Percentiles rank a stretch among this genome's conserved stretches.
Conservation (phyloP, 805 yeast genomes). For the Ogataea thermomethanolica region DNA sequence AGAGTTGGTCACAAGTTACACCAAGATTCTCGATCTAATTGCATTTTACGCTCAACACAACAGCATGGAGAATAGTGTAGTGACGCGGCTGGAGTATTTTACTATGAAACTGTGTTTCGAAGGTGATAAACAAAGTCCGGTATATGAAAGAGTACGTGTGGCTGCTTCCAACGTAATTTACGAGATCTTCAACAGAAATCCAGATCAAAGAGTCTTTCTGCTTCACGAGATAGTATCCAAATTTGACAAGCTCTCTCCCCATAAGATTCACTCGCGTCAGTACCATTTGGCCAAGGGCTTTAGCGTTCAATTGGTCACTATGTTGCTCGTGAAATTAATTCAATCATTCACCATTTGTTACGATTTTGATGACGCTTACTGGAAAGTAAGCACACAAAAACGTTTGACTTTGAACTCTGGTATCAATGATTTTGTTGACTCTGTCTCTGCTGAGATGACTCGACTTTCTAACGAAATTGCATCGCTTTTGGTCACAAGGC, state of each 20-base stretch:
- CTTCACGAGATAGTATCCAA: conserved; percentile 56
- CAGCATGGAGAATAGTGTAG: conserved; percentile 44
- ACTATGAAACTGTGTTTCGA: conserved; percentile 40
- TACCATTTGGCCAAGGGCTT: conserved; percentile 42
- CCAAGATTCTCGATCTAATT: conserved; percentile 19
- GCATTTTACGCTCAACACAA: conserved; percentile 12
- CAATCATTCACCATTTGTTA: conserved; percentile 25
- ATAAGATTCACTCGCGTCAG: conserved; percentile 42
- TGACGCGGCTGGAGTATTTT: conserved; percentile 60
- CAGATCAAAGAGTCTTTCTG: conserved; percentile 57
- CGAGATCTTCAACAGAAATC: conserved; percentile 38
- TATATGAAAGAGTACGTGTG: conserved; percentile 26
- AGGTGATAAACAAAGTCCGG: conserved; percentile 26
- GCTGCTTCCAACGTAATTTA: conserved; percentile 32
- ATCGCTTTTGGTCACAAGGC: conserved; percentile 27
- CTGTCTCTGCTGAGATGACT: conserved; percentile 9
- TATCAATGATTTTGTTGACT: conserved; percentile 10
- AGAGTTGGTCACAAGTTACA: conserved; percentile 1
- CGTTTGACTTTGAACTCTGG: conserved; percentile 10
- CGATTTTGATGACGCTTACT: conserved; percentile 23
- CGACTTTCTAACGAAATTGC: conserved; percentile 30
- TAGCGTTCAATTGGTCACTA: conserved; percentile 47
- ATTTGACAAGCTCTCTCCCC: conserved; percentile 46
- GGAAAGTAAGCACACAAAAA: conserved; percentile 18
- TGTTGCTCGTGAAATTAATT: conserved; percentile 42